Evolutionary conservation across 345 rosid species (phyloP).

Genomic region (Turritis glabra): DNA sequence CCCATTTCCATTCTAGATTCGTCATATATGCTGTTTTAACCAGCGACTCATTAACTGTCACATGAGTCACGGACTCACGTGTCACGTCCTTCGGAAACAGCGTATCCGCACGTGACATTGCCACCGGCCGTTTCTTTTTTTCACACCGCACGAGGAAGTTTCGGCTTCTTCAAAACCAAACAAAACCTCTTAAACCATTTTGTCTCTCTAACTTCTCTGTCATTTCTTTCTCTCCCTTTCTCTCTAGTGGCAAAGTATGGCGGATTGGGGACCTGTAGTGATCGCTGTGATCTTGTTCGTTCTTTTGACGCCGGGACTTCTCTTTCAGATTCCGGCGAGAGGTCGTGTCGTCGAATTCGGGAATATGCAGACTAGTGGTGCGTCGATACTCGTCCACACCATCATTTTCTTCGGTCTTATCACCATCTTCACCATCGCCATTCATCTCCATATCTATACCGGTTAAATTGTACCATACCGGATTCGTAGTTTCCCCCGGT

Average conservation of each 20-base stretch:
- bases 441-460: conserved; percentile 72
- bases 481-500: neutral
- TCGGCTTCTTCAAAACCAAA: neutral
- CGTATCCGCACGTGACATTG: conserved; percentile 35
- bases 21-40: neutral
- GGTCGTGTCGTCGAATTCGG: conserved; percentile 60
- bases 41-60: neutral
- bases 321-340: conserved; percentile 84
- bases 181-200: neutral
- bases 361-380: conserved; percentile 73
- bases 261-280: conserved; percentile 97
- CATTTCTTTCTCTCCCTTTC: neutral
- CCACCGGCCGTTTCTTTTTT: conserved; percentile 26
- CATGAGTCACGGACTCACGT: conserved; percentile 28
- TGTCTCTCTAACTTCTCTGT: too few species aligned
- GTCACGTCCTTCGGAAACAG: conserved; percentile 30
- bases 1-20: neutral
- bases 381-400: conserved; percentile 71
- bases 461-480: conserved; percentile 43
- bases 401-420: conserved; percentile 77
- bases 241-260: conserved; percentile 45
- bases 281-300: conserved; percentile 81
- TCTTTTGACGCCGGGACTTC: conserved; percentile 72
- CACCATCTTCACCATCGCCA: conserved; percentile 72
- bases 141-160: conserved; percentile 34